A percentile compares a stretch with the other conserved stretches of the same genome.
Evolutionary conservation across 768 basidiomycete genomes (phyloP).

Genomic region (Tricholoma hemisulphureum): DNA sequence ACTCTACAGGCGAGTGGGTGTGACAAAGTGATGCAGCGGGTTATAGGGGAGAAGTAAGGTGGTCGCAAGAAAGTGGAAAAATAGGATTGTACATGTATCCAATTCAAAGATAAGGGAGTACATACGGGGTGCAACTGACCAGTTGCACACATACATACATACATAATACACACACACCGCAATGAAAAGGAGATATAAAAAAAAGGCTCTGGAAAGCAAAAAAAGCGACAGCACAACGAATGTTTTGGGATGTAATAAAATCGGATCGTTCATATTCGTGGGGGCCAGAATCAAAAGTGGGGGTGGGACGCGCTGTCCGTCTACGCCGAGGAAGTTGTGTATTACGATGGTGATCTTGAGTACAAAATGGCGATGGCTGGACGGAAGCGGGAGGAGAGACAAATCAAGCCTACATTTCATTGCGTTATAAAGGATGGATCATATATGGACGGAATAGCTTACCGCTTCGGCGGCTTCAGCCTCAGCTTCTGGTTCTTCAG

Average conservation of each 20-base stretch:
- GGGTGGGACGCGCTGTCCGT: constrained; percentile 14
- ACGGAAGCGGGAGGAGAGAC: not conserved
- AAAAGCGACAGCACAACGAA: constrained; percentile 22
- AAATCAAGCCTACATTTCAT: constrained; percentile 5
- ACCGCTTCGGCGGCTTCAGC: constrained; percentile 28
- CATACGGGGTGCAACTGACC: not conserved
- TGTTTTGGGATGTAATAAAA: constrained; percentile 13
- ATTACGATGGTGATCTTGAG: constrained; percentile 10
- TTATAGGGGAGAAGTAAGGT: not conserved
- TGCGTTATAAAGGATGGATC: not conserved
- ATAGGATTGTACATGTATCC: constrained; percentile 1
- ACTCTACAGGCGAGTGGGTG: not conserved
- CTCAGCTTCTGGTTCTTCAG: constrained; percentile 52
- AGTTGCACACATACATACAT: constrained; percentile 1
- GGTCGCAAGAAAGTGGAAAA: not conserved
- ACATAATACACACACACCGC: constrained; percentile 1
- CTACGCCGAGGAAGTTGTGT: constrained; percentile 5
- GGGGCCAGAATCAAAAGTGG: constrained; percentile 3
- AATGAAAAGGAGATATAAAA: constrained; percentile 10
- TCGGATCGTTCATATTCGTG: constrained; percentile 4
- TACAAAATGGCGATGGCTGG: constrained; percentile 10
- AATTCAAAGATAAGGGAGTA: not conserved
- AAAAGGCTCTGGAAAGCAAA: constrained; percentile 16
- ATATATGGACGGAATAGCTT: not conserved
- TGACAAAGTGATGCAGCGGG: not conserved